A percentile compares a stretch with the other conserved stretches of the same genome.
Conservation (phyloP, 257 asterid species). For the Cinchona pubescens region DNA sequence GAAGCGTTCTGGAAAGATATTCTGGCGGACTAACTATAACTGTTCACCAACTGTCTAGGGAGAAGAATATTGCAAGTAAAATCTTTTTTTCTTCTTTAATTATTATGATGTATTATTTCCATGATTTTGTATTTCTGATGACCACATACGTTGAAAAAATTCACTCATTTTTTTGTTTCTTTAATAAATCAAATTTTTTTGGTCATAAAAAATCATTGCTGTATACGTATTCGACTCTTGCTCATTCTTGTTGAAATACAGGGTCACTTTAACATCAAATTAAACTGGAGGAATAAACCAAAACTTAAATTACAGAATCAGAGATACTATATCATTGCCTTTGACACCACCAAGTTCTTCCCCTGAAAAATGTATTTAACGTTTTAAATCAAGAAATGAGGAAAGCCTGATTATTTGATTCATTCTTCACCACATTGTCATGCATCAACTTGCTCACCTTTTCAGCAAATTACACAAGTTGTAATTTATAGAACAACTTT, state of each 20-base stretch:
- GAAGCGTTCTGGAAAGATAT: constrained; percentile 13
- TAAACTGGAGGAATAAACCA: no score
- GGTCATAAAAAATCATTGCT: no score
- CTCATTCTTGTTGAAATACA: neutral
- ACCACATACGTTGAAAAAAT: neutral
- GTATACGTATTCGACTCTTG: no score
- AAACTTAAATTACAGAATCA: no score
- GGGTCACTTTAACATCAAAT: no score
- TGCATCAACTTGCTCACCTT: neutral
- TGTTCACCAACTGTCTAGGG: no score
- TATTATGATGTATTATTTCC: neutral
- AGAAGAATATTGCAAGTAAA: neutral
- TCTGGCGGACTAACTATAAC: neutral
- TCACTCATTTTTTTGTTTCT: neutral
- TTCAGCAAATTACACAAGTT: neutral
- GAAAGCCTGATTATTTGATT: constrained; percentile 26
- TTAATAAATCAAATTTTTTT: neutral
- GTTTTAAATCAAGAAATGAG: constrained; percentile 14
- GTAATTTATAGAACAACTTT: no score
- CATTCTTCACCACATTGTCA: constrained; percentile 37
- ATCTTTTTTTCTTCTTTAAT: neutral
- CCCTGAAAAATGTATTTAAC: neutral
- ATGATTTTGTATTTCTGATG: neutral
- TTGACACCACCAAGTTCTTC: neutral
- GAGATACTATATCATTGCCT: neutral